These are phyloP conservation scores for Alternaria hordeiaustralica DNA, from an alignment of 2,329 filamentous ascomycete species.

Conservation along the genomic window DNA sequence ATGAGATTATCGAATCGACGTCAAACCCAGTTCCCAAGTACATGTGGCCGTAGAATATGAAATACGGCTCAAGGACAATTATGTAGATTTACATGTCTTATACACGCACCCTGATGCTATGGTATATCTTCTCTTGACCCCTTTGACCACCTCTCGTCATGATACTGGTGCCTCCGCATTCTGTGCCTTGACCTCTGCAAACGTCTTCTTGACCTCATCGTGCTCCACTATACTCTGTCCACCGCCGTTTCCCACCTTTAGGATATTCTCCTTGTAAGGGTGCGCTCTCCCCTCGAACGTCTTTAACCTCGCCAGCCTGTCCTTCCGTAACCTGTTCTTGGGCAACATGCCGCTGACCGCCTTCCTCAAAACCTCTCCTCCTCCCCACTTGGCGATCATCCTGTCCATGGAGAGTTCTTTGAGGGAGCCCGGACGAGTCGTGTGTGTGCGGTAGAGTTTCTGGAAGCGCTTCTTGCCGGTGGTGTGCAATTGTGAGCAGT, in stretches of 20 bases:
- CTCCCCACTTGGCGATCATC: constrained; percentile 92
- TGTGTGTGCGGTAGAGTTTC: constrained; percentile 96
- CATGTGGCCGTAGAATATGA: background rate
- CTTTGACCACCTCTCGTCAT: constrained; percentile 16
- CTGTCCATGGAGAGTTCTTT: constrained; percentile 92
- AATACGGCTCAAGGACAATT: background rate
- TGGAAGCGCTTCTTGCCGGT: constrained; percentile 92
- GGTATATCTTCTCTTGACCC: background rate
- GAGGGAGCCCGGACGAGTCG: constrained; percentile 84
- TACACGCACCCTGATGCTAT: background rate
- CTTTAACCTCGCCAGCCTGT: constrained; percentile 86
- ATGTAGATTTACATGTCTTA: background rate
- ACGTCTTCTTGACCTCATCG: constrained; percentile 48
- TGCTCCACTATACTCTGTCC: constrained; percentile 42
- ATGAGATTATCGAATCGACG: background rate
- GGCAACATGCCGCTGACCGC: constrained; percentile 97
- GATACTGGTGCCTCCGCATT: constrained; percentile 22
- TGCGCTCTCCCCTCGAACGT: constrained; percentile 92
- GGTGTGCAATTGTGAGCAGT: constrained; percentile 83
- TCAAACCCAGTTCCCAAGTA: background rate
- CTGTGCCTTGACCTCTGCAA: constrained; percentile 31
- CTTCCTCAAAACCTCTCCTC: constrained; percentile 86
- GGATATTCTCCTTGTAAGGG: constrained; percentile 88
- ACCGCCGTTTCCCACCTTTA: constrained; percentile 65
- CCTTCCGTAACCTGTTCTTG: constrained; percentile 91